Percentiles rank a stretch among this genome's conserved stretches.
phyloP scores from a whole-genome alignment of 352 stramenopile species.

The Pilasporangium apinafurcum region DNA sequence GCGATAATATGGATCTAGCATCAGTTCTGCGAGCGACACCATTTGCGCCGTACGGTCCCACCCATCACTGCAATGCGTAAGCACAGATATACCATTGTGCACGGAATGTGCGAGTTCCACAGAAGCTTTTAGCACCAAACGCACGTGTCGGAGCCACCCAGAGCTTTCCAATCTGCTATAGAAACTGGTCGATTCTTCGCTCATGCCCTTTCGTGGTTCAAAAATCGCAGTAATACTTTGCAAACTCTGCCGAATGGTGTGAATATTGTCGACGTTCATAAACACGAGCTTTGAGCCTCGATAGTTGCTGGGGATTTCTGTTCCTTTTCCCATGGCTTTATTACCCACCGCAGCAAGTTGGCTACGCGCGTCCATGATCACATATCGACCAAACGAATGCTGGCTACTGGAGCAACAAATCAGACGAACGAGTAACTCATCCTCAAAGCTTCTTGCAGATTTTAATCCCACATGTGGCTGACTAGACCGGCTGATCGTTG shows the following conservation, averaged over 20 bases:
- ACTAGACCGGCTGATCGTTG: constrained; percentile 75
- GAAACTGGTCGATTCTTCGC: constrained; percentile 88
- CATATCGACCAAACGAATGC: constrained; percentile 40
- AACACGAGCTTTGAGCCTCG: constrained; percentile 91
- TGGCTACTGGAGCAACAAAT: constrained; percentile 58
- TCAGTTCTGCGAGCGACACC: constrained; percentile 91
- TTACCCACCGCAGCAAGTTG: constrained; percentile 83
- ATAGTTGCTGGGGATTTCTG: constrained; percentile 96
- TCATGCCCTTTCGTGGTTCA: constrained; percentile 62
- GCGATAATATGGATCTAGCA: constrained; percentile 97
- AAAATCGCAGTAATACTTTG: constrained; percentile 79
- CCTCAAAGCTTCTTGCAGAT: constrained; percentile 63
- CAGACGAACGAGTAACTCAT: constrained; percentile 68
- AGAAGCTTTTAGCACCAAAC: constrained; percentile 89
- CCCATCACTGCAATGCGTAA: constrained; percentile 98
- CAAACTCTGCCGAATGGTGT: constrained; percentile 93
- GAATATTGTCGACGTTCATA: constrained; percentile 99
- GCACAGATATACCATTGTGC: constrained; percentile 90
- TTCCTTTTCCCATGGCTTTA: constrained; percentile 92
- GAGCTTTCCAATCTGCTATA: constrained; percentile 89
- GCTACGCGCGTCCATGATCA: constrained; percentile 81
- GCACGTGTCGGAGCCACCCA: constrained; percentile 95
- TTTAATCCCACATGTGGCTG: constrained; percentile 80
- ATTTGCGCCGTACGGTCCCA: constrained; percentile 99
- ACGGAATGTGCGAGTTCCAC: constrained; percentile 92